phyloP scores from a whole-genome alignment of 2,329 filamentous ascomycete genomes.

The Sporothrix curviconia region DNA sequence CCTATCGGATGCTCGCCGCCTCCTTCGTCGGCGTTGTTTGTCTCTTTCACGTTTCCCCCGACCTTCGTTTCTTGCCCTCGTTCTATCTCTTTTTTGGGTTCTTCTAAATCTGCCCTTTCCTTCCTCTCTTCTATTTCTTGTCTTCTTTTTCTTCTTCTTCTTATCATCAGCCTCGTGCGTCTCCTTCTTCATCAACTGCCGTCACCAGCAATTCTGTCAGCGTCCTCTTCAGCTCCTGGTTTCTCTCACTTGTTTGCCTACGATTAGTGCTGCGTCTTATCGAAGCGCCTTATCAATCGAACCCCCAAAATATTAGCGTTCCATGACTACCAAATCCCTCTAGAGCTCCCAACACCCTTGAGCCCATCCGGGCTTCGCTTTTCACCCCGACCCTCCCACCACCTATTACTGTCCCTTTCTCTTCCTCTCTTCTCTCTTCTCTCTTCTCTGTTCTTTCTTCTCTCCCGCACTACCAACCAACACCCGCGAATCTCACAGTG shows the following conservation, averaged over 20 bases:
- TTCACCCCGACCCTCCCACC: background rate
- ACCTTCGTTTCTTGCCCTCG: background rate
- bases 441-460: background rate
- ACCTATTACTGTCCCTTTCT: background rate
- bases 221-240: background rate
- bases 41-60: background rate
- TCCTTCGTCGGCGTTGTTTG: conserved; percentile 14
- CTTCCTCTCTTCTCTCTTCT: background rate
- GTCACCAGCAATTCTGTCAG: background rate
- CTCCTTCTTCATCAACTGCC: background rate
- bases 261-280: conserved; percentile 16
- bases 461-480: background rate
- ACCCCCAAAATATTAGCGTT: conserved; percentile 6
- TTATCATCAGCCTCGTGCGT: background rate
- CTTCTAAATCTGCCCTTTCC: no score
- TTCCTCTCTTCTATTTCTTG: background rate
- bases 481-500: background rate
- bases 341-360: conserved; percentile 12
- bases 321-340: conserved; percentile 15
- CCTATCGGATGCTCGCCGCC: conserved; percentile 20
- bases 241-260: background rate
- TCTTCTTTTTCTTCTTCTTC: background rate
- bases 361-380: conserved; percentile 16
- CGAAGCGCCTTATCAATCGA: conserved; percentile 16
- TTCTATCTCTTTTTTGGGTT: conserved; percentile 3